phyloP scores from a whole-genome alignment of 345 rosid genomes.

The Brassica nigra region DNA sequence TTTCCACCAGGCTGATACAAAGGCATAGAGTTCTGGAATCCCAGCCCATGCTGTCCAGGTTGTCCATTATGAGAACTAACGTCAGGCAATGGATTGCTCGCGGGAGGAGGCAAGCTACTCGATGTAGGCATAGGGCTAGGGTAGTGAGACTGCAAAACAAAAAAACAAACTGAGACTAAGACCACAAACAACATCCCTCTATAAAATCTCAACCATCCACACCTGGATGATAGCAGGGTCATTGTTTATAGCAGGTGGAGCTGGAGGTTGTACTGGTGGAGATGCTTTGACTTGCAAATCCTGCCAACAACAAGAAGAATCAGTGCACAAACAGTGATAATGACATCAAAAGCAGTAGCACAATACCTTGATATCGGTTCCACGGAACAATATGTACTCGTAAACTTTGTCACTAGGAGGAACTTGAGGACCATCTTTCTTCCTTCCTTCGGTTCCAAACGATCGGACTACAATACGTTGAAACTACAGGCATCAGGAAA shows the following conservation, averaged over 20 bases:
- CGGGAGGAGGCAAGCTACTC: conserved; percentile 56
- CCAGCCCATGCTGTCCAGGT: conserved; percentile 60
- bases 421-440: conserved; percentile 65
- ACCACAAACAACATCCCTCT: neutral
- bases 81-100: conserved; percentile 38
- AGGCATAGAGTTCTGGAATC: conserved; percentile 73
- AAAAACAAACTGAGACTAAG: conserved; percentile 6
- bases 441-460: conserved; percentile 75
- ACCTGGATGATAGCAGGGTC: conserved; percentile 98
- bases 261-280: conserved; percentile 68
- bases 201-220: neutral
- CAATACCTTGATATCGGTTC: conserved; percentile 66
- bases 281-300: conserved; percentile 95
- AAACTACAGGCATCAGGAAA: conserved; percentile 10
- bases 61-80: conserved; percentile 54
- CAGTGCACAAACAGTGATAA: neutral
- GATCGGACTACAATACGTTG: conserved; percentile 54
- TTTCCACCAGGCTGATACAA: conserved; percentile 87
- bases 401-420: conserved; percentile 65
- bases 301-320: conserved; percentile 44
- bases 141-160: conserved; percentile 77
- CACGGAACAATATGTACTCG: conserved; percentile 68
- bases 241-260: conserved; percentile 67
- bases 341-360: neutral
- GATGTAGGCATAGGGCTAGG: conserved; percentile 62